phyloP scores from a whole-genome alignment of 2,329 filamentous ascomycete species.

The Cladosporium halotolerans region DNA sequence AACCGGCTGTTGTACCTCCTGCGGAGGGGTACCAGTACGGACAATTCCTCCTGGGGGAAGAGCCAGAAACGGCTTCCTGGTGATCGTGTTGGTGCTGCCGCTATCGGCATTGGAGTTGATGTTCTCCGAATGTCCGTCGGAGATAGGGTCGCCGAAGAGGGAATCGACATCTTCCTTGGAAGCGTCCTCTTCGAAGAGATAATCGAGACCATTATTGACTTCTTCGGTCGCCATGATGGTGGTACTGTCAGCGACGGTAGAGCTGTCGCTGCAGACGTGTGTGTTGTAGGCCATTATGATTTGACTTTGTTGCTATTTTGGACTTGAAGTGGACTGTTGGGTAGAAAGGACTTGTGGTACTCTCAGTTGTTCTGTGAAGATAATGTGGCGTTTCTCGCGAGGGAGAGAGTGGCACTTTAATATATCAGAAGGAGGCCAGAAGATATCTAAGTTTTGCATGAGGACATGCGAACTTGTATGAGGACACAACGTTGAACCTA shows the following conservation, averaged over 20 bases:
- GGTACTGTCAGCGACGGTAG: neutral
- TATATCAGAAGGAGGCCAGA: too few relatives aligned
- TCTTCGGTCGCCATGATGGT: neutral
- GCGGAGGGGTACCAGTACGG: too few relatives aligned
- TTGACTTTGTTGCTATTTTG: too few relatives aligned
- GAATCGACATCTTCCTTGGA: neutral
- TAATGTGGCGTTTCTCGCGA: neutral
- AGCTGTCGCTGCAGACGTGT: neutral
- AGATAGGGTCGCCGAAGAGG: neutral
- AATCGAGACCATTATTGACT: neutral
- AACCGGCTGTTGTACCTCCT: too few relatives aligned
- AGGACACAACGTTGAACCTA: constrained; percentile 1
- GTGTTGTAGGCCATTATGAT: neutral
- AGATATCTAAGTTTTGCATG: neutral
- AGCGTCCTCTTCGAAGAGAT: neutral
- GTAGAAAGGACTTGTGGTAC: neutral
- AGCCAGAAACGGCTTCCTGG: too few relatives aligned
- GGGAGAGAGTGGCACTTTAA: too few relatives aligned
- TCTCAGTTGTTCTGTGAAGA: neutral
- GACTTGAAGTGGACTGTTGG: too few relatives aligned
- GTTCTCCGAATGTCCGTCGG: neutral
- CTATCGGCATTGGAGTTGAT: neutral
- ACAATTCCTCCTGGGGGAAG: too few relatives aligned
- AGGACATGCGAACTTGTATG: neutral
- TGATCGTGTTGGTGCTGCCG: neutral